Percentiles rank a stretch among this genome's conserved stretches.
These are phyloP conservation scores for Macrolepiota dolichaula DNA, from an alignment of 768 basidiomycete species.

Conservation along the genomic window DNA sequence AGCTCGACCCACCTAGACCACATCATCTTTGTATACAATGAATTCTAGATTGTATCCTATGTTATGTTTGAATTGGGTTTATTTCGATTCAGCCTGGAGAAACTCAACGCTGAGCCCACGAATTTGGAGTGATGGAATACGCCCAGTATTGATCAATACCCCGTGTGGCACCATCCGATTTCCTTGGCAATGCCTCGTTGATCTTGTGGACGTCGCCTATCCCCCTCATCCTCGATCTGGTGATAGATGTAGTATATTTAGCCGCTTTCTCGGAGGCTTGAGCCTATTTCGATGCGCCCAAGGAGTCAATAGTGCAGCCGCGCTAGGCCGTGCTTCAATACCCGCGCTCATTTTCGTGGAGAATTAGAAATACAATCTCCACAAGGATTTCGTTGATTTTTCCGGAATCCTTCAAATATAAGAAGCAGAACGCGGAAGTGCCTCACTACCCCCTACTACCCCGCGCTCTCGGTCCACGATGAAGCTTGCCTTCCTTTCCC, in stretches of 20 bases:
- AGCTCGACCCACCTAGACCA: not conserved
- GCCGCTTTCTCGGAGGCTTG: slow-evolving; percentile 13
- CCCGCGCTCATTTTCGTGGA: not conserved
- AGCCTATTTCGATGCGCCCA: not conserved
- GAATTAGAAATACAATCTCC: not conserved
- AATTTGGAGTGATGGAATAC: too few species aligned
- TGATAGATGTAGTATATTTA: slow-evolving; percentile 5
- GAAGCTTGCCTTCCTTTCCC: slow-evolving; percentile 19
- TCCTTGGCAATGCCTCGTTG: not conserved
- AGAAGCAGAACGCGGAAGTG: not conserved
- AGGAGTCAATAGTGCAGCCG: not conserved
- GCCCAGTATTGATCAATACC: too few species aligned
- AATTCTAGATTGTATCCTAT: too few species aligned
- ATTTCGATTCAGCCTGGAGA: not conserved
- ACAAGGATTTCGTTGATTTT: not conserved
- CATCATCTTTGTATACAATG: too few species aligned
- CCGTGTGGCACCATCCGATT: not conserved
- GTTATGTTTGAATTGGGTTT: not conserved
- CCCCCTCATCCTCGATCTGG: too few species aligned
- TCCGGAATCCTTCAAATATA: not conserved
- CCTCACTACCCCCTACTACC: not conserved
- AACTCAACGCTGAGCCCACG: not conserved
- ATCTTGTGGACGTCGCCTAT: not conserved
- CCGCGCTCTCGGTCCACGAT: slow-evolving; percentile 13
- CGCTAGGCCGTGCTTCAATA: not conserved